Evolutionary conservation across 140 eudicot genomes (phyloP).

Genomic region (Bidens hawaiensis): DNA sequence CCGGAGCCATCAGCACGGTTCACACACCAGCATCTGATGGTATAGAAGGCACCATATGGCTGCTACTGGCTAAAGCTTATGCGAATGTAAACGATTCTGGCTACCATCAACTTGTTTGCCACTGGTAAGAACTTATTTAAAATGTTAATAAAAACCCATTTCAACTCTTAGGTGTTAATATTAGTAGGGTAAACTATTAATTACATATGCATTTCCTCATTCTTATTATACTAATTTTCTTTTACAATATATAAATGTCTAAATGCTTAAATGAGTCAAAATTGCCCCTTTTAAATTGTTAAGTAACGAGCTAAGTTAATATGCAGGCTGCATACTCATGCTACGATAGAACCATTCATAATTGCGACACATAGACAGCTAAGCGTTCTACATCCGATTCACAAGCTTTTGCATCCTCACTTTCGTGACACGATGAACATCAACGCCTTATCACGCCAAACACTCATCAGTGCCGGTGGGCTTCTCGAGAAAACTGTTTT

Average conservation of each 20-base stretch:
- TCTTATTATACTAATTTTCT: no score
- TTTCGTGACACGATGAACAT: constrained; percentile 65
- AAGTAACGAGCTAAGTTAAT: constrained; percentile 2
- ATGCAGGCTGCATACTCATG: constrained; percentile 61
- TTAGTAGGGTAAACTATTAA: no score
- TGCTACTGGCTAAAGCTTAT: constrained; percentile 66
- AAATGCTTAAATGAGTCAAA: not conserved
- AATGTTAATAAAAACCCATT: not conserved
- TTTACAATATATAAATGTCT: not conserved
- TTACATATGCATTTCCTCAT: no score
- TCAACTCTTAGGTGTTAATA: no score
- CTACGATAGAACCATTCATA: constrained; percentile 57
- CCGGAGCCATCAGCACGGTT: constrained; percentile 46
- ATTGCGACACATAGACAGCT: constrained; percentile 61
- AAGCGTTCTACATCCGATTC: constrained; percentile 54
- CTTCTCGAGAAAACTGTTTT: constrained; percentile 52
- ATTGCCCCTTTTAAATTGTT: not conserved
- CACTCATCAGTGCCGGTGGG: constrained; percentile 57
- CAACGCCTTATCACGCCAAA: constrained; percentile 53
- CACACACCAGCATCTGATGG: constrained; percentile 53
- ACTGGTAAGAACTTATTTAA: constrained; percentile 39
- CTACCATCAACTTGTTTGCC: constrained; percentile 59
- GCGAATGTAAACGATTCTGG: constrained; percentile 59
- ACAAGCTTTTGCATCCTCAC: constrained; percentile 63
- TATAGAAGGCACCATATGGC: constrained; percentile 53